Base-by-base conservation (phyloP, 148 eudicot species). In the Chenopodium album region DNA sequence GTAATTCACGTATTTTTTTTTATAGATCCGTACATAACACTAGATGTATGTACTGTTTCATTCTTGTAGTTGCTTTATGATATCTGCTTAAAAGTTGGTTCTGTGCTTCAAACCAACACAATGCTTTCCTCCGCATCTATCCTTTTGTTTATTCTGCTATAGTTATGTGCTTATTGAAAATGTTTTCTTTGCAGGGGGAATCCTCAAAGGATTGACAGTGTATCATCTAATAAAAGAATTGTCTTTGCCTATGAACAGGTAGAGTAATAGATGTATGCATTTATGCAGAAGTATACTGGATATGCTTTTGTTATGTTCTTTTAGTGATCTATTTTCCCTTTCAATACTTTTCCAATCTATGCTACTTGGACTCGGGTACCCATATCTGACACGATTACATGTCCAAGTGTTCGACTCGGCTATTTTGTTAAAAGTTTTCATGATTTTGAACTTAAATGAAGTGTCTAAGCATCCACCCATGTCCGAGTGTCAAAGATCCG, bases 201-300 rank as follows among this genome's bases (percentile, higher is more conserved):
- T 72, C 99, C 99, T 47, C 99, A 96, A 84, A 85, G 99, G 87
- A 91, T 96, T 77, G 99, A 96, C 82, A 89, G 88, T 68, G 90
- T 83, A 60, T 92, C 94, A 72, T 89, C 99, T 37, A 94, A 89
- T 86, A 96, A 91, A 87, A 84, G 99, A 86, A 89, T 92, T 85
- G 90, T 88, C 82, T 96, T 96, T 87, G 89, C 95, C 34, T 94
- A 94, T 87, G 99, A 96, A 86, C 99, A 96, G 98, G 99, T 94
- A 90, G 76, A 56, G 13, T 78, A 52, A 23, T 31, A 2, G 8
- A 41, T 20, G 22, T 28, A 28, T 2, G 2, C 34, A 22, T 63
- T 12, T 60, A 71, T 70, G 20, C 60, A 31, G 63, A 50, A 75
- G 64, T 46, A 5, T 32, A 69, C 22, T 60, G 56, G 8, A 70